A percentile compares a stretch with the other conserved stretches of the same genome.
These are phyloP conservation scores for Cercophora samala DNA, from an alignment of 495 filamentous ascomycete species.

Conservation along the genomic window DNA sequence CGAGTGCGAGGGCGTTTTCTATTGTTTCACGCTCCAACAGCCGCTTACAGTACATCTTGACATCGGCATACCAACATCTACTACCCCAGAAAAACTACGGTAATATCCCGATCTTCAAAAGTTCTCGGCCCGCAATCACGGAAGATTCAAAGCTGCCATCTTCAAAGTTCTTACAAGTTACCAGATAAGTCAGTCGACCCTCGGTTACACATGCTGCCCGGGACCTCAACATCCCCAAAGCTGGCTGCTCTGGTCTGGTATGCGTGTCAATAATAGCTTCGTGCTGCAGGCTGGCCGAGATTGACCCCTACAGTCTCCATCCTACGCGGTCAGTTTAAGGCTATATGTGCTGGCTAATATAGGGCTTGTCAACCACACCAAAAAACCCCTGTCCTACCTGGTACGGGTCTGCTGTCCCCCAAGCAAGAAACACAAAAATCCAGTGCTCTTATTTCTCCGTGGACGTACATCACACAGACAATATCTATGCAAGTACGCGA, in stretches of 20 bases:
- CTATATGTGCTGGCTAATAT: conserved; percentile 48
- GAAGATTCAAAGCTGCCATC: not conserved
- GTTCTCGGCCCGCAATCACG: conserved; percentile 2
- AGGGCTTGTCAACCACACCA: conserved; percentile 31
- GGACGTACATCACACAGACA: conserved; percentile 7
- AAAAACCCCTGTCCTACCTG: conserved; percentile 21
- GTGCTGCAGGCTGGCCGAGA: conserved; percentile 38
- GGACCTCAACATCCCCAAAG: conserved; percentile 16
- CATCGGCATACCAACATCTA: not conserved
- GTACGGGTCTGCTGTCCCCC: conserved; percentile 15
- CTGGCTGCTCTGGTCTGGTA: conserved; percentile 8
- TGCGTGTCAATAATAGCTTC: conserved; percentile 28
- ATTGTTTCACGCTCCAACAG: not conserved
- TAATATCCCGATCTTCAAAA: not conserved
- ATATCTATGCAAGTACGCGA: conserved; percentile 20
- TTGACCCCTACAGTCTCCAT: conserved; percentile 34
- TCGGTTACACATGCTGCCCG: conserved; percentile 18
- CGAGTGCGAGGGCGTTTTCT: not conserved
- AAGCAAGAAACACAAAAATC: not conserved
- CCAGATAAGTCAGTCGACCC: conserved; percentile 1
- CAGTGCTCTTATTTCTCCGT: conserved; percentile 1
- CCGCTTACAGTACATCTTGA: not conserved
- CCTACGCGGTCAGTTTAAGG: conserved; percentile 37
- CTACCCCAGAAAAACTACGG: not conserved
- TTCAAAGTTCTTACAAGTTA: not conserved